Evolutionary conservation across 2,329 filamentous ascomycete genomes (phyloP).

Genomic region (Remersonia thermophila): DNA sequence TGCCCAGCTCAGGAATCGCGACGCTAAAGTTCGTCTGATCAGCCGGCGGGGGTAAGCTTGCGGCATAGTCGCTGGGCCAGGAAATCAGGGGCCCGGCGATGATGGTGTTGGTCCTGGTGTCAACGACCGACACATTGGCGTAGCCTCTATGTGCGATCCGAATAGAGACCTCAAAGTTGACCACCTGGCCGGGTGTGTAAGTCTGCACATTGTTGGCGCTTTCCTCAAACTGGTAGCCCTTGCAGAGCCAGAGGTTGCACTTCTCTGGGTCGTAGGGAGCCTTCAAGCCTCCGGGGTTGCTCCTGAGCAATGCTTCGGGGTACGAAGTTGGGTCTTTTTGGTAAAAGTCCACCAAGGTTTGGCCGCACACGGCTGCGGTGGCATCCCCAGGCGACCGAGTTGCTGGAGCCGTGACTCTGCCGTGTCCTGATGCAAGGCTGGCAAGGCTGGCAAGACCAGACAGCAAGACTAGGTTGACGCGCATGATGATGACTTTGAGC

Average conservation of each 20-base stretch:
- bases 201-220: slow-evolving; percentile 26
- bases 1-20: slow-evolving; percentile 19
- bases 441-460: slow-evolving; percentile 11
- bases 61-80: slow-evolving; percentile 21
- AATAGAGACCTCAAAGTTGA: slow-evolving; percentile 31
- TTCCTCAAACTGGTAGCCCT: slow-evolving; percentile 28
- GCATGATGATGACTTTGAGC: slow-evolving; percentile 7
- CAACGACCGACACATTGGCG: slow-evolving; percentile 37
- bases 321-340: slow-evolving; percentile 23
- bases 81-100: slow-evolving; percentile 30
- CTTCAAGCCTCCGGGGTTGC: slow-evolving; percentile 15
- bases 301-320: slow-evolving; percentile 22
- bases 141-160: slow-evolving; percentile 34
- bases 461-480: slow-evolving; percentile 8
- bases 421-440: slow-evolving; percentile 16
- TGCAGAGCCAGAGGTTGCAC: slow-evolving; percentile 29
- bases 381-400: slow-evolving; percentile 18
- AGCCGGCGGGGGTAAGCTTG: slow-evolving; percentile 16
- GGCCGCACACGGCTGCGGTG: slow-evolving; percentile 20
- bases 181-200: slow-evolving; percentile 29
- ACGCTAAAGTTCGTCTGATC: slow-evolving; percentile 22
- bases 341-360: slow-evolving; percentile 21
- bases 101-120: slow-evolving; percentile 32
- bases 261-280: slow-evolving; percentile 17
- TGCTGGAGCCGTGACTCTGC: slow-evolving; percentile 17